Evolutionary conservation across 2,329 filamentous ascomycete species (phyloP).

Genomic region (Penicillium sp.): DNA sequence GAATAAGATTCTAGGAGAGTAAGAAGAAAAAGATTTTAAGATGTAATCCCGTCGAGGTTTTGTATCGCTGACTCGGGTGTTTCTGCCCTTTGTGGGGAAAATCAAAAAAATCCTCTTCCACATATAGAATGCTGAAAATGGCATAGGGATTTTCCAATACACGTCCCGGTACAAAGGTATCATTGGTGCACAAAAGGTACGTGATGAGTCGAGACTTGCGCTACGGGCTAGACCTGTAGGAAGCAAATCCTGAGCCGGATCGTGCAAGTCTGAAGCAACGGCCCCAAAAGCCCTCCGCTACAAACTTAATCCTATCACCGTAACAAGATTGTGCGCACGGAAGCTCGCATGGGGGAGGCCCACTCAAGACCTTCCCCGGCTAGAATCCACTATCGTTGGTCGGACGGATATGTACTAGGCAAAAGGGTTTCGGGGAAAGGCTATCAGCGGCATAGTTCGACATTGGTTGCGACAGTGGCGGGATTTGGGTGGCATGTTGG

Average conservation of each 20-base stretch:
- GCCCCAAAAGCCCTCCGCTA: slow-evolving; percentile 13
- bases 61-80: neutral
- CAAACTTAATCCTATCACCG: slow-evolving; percentile 18
- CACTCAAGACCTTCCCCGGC: slow-evolving; percentile 8
- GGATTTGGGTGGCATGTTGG: neutral
- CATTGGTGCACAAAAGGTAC: slow-evolving; percentile 27
- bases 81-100: neutral
- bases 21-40: neutral
- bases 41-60: neutral
- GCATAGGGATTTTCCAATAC: slow-evolving; percentile 21
- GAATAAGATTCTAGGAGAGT: neutral
- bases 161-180: slow-evolving; percentile 24
- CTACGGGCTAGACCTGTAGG: slow-evolving; percentile 15
- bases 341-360: slow-evolving; percentile 14
- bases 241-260: slow-evolving; percentile 5
- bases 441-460: slow-evolving; percentile 10
- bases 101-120: neutral
- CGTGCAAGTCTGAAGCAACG: slow-evolving; percentile 16
- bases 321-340: slow-evolving; percentile 14
- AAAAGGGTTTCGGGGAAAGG: slow-evolving; percentile 7
- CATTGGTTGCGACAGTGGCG: neutral
- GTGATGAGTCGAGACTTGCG: slow-evolving; percentile 22
- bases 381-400: slow-evolving; percentile 9
- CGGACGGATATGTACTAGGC: neutral
- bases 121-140: slow-evolving; percentile 20